Evolutionary conservation across 805 yeast genomes (phyloP).

Genomic region (Pichia pseudocactophila): DNA sequence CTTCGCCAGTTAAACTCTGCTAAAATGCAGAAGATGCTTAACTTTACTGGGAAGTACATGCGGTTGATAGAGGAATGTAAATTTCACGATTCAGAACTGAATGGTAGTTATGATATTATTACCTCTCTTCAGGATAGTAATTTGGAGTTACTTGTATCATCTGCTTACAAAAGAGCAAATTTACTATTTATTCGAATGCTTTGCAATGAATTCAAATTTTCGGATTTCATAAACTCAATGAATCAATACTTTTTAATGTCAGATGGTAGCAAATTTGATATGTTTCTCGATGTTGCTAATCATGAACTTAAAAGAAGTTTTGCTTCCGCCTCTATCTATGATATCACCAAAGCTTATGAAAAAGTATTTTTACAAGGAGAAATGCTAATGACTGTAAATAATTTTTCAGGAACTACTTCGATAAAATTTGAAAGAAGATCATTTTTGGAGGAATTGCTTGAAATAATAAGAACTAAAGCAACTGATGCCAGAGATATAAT

Average conservation of each 20-base stretch:
- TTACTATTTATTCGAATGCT: constrained; percentile 46
- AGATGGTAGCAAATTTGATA: constrained; percentile 41
- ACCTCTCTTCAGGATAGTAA: constrained; percentile 26
- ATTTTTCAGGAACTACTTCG: background rate
- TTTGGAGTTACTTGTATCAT: constrained; percentile 45
- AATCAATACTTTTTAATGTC: constrained; percentile 51
- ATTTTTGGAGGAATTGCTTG: constrained; percentile 29
- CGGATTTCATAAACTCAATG: constrained; percentile 37
- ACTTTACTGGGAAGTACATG: constrained; percentile 78
- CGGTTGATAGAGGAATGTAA: constrained; percentile 52
- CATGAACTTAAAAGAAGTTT: constrained; percentile 40
- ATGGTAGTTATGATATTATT: constrained; percentile 4
- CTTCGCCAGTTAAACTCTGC: constrained; percentile 52
- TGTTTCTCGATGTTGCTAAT: constrained; percentile 42
- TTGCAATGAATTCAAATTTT: constrained; percentile 50
- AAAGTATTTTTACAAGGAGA: constrained; percentile 4
- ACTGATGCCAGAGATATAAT: constrained; percentile 46
- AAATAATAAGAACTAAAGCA: constrained; percentile 44
- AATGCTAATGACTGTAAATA: too few relatives aligned
- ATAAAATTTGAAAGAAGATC: constrained; percentile 15
- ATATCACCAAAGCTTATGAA: constrained; percentile 27
- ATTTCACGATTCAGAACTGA: background rate
- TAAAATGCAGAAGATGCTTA: constrained; percentile 51
- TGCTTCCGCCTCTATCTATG: constrained; percentile 21
- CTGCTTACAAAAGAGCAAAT: constrained; percentile 64